Conservation (phyloP, 2,329 filamentous ascomycete species). For the Plectosphaerella plurivora region DNA sequence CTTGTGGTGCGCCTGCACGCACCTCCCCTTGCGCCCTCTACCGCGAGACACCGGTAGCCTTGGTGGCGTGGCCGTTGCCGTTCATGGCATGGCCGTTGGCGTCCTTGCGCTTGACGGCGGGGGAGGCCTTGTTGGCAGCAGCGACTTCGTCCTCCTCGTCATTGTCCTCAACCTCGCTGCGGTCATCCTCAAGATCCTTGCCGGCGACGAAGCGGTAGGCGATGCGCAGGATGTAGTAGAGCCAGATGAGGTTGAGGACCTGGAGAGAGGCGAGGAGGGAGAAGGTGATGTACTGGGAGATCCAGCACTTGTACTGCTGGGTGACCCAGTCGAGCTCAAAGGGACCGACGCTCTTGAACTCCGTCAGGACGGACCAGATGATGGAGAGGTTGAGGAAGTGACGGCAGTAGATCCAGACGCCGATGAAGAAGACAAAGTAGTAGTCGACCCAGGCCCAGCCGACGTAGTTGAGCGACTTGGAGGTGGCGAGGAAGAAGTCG, state of each 20-base stretch:
- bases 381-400: constrained; percentile 81
- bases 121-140: constrained; percentile 8
- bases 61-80: not conserved
- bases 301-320: constrained; percentile 71
- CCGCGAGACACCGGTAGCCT: not conserved
- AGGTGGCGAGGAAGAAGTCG: constrained; percentile 92
- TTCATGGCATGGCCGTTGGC: constrained; percentile 6
- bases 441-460: constrained; percentile 73
- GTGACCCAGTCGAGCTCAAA: constrained; percentile 73
- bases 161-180: constrained; percentile 65
- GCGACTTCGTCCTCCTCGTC: constrained; percentile 32
- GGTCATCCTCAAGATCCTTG: constrained; percentile 62
- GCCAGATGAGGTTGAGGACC: constrained; percentile 76
- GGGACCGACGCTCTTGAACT: constrained; percentile 70
- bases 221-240: constrained; percentile 72
- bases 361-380: constrained; percentile 68
- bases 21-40: not conserved
- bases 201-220: constrained; percentile 65
- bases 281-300: constrained; percentile 65
- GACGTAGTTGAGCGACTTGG: constrained; percentile 88
- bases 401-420: constrained; percentile 82
- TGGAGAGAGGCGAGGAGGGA: constrained; percentile 63
- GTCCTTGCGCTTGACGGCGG: not conserved
- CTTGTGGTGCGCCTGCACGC: not conserved
- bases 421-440: constrained; percentile 80